These are phyloP conservation scores for Bonia amplexicaulis DNA, from an alignment of 176 grass and related monocot species.

Conservation along the genomic window DNA sequence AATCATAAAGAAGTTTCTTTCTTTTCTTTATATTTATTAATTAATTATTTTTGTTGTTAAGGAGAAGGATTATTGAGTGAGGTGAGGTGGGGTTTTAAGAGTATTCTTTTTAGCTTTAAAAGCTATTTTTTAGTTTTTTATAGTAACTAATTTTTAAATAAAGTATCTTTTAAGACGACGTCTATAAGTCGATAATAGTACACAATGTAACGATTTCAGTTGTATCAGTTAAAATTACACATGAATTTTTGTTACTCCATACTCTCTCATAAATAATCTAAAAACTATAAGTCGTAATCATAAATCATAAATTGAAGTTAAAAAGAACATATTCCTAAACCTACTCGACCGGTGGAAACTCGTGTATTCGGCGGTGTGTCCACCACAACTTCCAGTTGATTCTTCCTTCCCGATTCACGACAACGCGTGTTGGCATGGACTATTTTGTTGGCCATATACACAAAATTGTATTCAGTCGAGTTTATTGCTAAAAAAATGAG, in stretches of 20 bases:
- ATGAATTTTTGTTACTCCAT: too few relatives aligned
- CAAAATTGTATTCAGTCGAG: not conserved
- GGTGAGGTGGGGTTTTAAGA: constrained; percentile 26
- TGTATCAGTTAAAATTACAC: too few relatives aligned
- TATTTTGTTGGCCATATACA: not conserved
- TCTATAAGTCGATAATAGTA: too few relatives aligned
- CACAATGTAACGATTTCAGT: too few relatives aligned
- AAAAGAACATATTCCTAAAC: not conserved
- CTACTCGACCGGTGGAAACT: constrained; percentile 19
- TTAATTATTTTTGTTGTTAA: constrained; percentile 1
- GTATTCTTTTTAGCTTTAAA: too few relatives aligned
- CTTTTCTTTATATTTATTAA: constrained; percentile 10
- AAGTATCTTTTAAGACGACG: too few relatives aligned
- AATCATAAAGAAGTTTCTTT: not conserved
- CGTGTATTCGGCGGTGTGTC: constrained; percentile 35
- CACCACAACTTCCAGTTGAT: constrained; percentile 40
- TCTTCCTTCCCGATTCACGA: constrained; percentile 23
- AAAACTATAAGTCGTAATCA: too few relatives aligned
- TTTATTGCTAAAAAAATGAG: not conserved
- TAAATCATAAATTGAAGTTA: too few relatives aligned
- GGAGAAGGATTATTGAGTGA: constrained; percentile 40
- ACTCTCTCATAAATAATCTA: too few relatives aligned
- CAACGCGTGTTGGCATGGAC: constrained; percentile 26
- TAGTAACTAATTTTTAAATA: too few relatives aligned
- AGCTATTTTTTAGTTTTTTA: too few relatives aligned